phyloP scores from a whole-genome alignment of 2,329 filamentous ascomycete genomes.

The Penicillium sp. region DNA sequence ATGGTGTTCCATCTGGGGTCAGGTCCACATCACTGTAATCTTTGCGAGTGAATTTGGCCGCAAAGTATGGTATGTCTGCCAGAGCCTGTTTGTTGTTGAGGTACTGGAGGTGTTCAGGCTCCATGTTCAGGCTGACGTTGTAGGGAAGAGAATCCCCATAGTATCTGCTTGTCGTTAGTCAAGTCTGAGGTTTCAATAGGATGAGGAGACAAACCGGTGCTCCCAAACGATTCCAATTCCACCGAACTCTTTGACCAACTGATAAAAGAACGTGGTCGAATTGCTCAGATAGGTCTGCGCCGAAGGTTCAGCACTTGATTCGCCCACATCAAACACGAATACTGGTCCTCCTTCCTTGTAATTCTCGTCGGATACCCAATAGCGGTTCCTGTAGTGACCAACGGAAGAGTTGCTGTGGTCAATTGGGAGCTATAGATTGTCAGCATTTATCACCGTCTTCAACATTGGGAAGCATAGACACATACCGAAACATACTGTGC shows the following conservation, averaged over 20 bases:
- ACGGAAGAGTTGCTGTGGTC: constrained; percentile 36
- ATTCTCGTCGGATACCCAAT: constrained; percentile 54
- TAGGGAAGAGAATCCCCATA: constrained; percentile 44
- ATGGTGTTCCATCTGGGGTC: constrained; percentile 42
- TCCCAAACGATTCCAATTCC: constrained; percentile 44
- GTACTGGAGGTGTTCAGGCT: constrained; percentile 41
- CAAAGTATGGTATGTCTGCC: constrained; percentile 47
- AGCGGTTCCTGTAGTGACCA: constrained; percentile 54
- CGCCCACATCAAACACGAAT: constrained; percentile 50
- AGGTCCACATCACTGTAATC: constrained; percentile 35
- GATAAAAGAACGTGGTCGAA: constrained; percentile 29
- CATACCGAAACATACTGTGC: constrained; percentile 13
- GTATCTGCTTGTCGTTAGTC: constrained; percentile 32
- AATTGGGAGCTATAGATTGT: constrained; percentile 29
- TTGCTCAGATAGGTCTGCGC: constrained; percentile 37
- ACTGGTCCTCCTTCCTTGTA: constrained; percentile 58
- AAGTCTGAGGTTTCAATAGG: not conserved
- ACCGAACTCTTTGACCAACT: constrained; percentile 35
- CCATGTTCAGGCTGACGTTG: constrained; percentile 34
- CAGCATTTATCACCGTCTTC: not conserved
- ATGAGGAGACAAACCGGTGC: constrained; percentile 35
- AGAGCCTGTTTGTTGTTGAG: constrained; percentile 45
- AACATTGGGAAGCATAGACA: not conserved
- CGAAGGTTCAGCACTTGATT: constrained; percentile 41
- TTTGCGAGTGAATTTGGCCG: constrained; percentile 37